Base-by-base conservation (phyloP, 1,284 basidiomycete genomes). In the Singerocomus inundabilis region DNA sequence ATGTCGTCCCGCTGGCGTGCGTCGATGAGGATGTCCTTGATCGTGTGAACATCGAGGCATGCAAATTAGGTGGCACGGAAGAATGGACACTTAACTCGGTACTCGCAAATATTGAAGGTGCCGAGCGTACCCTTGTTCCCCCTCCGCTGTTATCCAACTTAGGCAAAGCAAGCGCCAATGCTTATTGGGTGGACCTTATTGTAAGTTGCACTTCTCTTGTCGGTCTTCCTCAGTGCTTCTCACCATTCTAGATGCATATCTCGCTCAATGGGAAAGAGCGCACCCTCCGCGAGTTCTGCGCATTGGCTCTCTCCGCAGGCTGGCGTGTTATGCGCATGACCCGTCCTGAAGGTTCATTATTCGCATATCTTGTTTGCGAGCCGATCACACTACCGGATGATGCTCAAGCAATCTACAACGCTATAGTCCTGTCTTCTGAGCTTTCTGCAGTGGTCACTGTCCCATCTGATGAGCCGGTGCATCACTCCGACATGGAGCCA, bases 121-220 rank as follows among this genome's bases (percentile, higher is more conserved):
- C 72, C 2, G 72, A 76, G 55, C 67, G 65, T 42, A 66, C 66
- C 41, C 64, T 78, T 11, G 78, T 77, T 0, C 74, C 78, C 4
- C 71, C 76, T 15, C 84, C 84, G 21, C 65, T 88, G 16, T 71
- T 88, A 28, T 72, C 85, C 15, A 88, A 88, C 58, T 66, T 86
- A 4, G 85, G 85, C 1, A 85, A 83, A 59, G 84, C 84, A 10
- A 86, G 77, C 55, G 77, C 84, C 7, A 82, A 80, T 57, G 84
- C 78, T 7, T 88, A 85, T 62, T 86, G 80, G 78, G 78, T 87
- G 75, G 86, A 88, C 59, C 63, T 88, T 57, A 80, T 82, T 32
- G 85, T 86, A 58, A 48, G 77, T 21, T n/a, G 2, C 12, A 11
- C 13, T 31, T 44, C 1, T 29, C 13, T 30, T 37, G 4, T 1